phyloP scores from a whole-genome alignment of 75 land plant species.

The Pinus tabuliformis region DNA sequence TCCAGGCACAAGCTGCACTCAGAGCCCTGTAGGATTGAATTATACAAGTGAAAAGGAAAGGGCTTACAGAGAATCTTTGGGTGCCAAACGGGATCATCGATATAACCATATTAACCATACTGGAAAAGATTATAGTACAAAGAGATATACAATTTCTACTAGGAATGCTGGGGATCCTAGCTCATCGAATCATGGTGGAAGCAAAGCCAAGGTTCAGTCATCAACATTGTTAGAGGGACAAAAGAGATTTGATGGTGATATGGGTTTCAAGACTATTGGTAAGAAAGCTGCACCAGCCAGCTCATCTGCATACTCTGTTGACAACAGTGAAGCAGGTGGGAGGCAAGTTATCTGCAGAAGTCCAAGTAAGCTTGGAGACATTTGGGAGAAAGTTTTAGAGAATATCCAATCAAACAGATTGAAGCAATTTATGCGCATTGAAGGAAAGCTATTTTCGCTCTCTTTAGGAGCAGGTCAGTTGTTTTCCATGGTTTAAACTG shows the following conservation, averaged over 20 bases:
- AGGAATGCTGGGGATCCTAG: neutral
- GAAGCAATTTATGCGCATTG: constrained; percentile 55
- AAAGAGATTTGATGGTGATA: neutral
- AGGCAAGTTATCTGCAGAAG: constrained; percentile 15
- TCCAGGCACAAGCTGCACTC: constrained; percentile 54
- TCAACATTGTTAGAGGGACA: neutral
- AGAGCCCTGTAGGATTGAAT: constrained; percentile 39
- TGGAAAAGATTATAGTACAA: constrained; percentile 2
- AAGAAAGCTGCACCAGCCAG: neutral
- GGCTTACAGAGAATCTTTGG: neutral
- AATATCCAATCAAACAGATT: constrained; percentile 32
- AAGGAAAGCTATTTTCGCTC: constrained; percentile 68
- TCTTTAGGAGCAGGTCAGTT: constrained; percentile 53
- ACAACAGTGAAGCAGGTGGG: constrained; percentile 5
- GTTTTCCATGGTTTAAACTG: too few species aligned
- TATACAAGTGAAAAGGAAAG: constrained; percentile 24
- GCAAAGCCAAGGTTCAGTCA: neutral
- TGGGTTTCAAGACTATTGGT: neutral
- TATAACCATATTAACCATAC: neutral
- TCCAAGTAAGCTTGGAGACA: constrained; percentile 43
- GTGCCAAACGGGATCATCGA: neutral
- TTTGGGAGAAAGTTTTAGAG: constrained; percentile 70
- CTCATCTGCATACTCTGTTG: constrained; percentile 5
- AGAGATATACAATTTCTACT: neutral
- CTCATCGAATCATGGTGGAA: constrained; percentile 1